Percentiles rank a stretch among this genome's conserved stretches.
phyloP scores from a whole-genome alignment of 768 basidiomycete species.

The Termitomyces sp. region DNA sequence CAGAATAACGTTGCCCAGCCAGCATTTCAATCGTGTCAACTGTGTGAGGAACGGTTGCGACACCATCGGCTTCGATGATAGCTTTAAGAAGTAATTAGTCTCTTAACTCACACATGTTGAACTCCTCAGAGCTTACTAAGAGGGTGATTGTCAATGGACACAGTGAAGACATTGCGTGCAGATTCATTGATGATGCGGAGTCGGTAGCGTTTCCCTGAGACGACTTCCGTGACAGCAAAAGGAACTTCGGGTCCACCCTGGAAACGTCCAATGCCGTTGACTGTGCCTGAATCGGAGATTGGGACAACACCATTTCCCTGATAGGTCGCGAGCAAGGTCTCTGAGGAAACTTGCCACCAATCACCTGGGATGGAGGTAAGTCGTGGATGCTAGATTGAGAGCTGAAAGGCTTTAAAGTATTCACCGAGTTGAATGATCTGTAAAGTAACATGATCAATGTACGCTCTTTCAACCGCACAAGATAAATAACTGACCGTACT shows the following conservation, averaged over 20 bases:
- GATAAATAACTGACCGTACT: slow-evolving; percentile 6
- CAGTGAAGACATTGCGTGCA: slow-evolving; percentile 33
- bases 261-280: slow-evolving; percentile 40
- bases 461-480: background rate
- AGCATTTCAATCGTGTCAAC: slow-evolving; percentile 38
- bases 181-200: slow-evolving; percentile 42
- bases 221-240: slow-evolving; percentile 33
- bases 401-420: slow-evolving; percentile 4
- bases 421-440: slow-evolving; percentile 16
- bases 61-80: slow-evolving; percentile 38
- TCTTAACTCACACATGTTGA: background rate
- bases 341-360: slow-evolving; percentile 32
- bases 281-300: slow-evolving; percentile 32
- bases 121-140: slow-evolving; percentile 13
- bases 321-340: slow-evolving; percentile 21
- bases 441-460: background rate
- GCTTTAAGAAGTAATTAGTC: slow-evolving; percentile 4
- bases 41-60: slow-evolving; percentile 20
- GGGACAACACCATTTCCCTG: slow-evolving; percentile 22
- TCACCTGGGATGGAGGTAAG: slow-evolving; percentile 24
- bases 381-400: slow-evolving; percentile 20
- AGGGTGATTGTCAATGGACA: slow-evolving; percentile 27
- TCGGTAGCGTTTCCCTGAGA: slow-evolving; percentile 35
- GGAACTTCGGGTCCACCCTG: slow-evolving; percentile 30
- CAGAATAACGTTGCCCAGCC: slow-evolving; percentile 47